A percentile compares a stretch with the other conserved stretches of the same genome.
Conservation (phyloP, 768 basidiomycete genomes). For the Rhodotorula paludigena region DNA sequence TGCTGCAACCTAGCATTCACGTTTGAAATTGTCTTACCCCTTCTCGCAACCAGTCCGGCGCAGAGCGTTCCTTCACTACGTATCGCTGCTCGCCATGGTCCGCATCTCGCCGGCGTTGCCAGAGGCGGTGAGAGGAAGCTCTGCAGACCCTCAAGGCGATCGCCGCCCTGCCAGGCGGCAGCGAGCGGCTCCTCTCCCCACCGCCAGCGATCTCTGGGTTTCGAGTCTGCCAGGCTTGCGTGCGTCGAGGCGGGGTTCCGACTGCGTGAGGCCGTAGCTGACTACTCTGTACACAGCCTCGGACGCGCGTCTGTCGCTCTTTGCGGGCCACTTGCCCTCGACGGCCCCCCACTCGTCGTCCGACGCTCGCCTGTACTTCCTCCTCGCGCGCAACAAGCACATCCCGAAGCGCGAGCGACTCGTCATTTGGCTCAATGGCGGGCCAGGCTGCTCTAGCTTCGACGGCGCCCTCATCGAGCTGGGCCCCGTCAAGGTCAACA, state of each 20-base stretch:
- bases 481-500: conserved; percentile 34
- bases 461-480: conserved; percentile 41
- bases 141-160: not conserved
- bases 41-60: too few relatives aligned
- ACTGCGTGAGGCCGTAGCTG: not conserved
- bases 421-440: conserved; percentile 66
- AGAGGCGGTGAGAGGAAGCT: rapidly evolving
- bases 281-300: conserved; percentile 62
- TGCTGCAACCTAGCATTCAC: not conserved
- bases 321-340: conserved; percentile 70
- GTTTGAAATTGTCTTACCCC: too few relatives aligned
- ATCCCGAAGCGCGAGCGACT: conserved; percentile 79
- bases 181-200: not conserved
- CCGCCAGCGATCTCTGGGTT: not conserved
- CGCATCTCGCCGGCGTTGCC: not conserved
- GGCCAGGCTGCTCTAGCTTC: conserved; percentile 67
- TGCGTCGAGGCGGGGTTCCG: not conserved
- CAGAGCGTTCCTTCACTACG: too few relatives aligned
- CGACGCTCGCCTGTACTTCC: conserved; percentile 77
- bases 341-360: conserved; percentile 37
- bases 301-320: conserved; percentile 62
- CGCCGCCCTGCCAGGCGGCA: not conserved
- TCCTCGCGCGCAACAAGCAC: conserved; percentile 79
- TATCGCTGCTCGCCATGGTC: too few relatives aligned
- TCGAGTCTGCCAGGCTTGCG: not conserved